Base-by-base conservation (phyloP, 2,329 filamentous ascomycete genomes). In the Arthrobotrys iridis region DNA sequence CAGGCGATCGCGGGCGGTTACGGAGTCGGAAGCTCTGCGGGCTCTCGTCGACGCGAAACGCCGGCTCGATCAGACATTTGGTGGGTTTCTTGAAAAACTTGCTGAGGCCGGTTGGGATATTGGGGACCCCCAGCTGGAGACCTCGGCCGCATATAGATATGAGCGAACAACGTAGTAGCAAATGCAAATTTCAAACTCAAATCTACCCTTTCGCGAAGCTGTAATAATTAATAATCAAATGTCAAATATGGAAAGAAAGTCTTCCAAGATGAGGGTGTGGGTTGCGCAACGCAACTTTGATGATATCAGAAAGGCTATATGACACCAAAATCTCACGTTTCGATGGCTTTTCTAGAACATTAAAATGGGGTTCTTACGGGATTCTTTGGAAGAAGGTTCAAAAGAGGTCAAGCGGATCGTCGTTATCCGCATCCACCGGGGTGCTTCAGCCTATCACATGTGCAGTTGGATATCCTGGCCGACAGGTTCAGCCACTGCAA, bases 91-190 rank as follows among this genome's bases (percentile, higher is more conserved):
- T 60, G 75, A 81, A 75, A 77, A 82, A 75, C 75, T 89, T 64
- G 79, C 78, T 70, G 80, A 81, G 33, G 82, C 79, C 30, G 90
- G 90, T 0, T 93, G 91, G 91, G 87, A 93, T 81, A 78, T 91
- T 50, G 83, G 87, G 66, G 85, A 84, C 58, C 85, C 85, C 40
- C 89, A 88, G 4, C 83, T 93, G 78, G 90, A 93, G 83, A 93
- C 90, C 15, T 84, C 83, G 71, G 83, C 86, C 50, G 88, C 87
- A 8, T 79, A 78, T 75, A 77, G 78, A 65, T 75, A 75, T 45
- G 59, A 82, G 84, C 22, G 85, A 85, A 81, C 84, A 84, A 37
- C 82, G 82, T 73, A 58, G 24, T 52, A 50, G 60, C 71, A 72
- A 33, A 13, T 55, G 18, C 22, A 37, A 37, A n/a, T 3, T 13